These are phyloP conservation scores for Solanum chacoense DNA, from an alignment of 305 asterid species.

Conservation along the genomic window DNA sequence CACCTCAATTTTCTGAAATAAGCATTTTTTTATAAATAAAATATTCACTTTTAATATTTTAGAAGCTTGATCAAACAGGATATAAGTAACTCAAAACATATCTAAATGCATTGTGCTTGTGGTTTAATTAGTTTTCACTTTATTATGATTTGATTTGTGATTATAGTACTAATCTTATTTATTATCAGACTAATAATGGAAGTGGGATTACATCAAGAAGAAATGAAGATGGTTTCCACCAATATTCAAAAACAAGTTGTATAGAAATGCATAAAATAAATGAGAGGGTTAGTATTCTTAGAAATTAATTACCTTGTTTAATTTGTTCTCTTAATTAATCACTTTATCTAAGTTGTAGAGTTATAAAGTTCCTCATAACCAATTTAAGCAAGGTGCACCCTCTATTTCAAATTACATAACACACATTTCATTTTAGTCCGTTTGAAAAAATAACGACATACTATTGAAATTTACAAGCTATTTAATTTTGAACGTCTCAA, in stretches of 20 bases:
- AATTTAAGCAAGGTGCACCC: neutral
- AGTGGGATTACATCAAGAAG: neutral
- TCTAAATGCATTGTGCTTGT: neutral
- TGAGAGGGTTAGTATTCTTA: neutral
- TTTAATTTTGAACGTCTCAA: neutral
- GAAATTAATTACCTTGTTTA: neutral
- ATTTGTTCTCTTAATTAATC: neutral
- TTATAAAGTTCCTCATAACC: neutral
- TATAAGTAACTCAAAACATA: neutral
- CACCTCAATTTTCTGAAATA: neutral
- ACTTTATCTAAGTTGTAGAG: neutral
- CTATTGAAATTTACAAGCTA: neutral
- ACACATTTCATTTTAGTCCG: neutral
- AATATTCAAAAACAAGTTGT: neutral
- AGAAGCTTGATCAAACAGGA: neutral
- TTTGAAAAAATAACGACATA: neutral
- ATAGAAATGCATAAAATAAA: neutral
- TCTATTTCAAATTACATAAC: neutral
- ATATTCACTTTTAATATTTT: neutral
- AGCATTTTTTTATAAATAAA: neutral
- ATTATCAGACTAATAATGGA: neutral
- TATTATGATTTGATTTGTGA: neutral
- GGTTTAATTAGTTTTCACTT: neutral
- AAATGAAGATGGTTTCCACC: neutral
- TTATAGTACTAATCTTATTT: neutral